phyloP scores from a whole-genome alignment of 2,329 filamentous ascomycete genomes.

The Fusarium sp. region DNA sequence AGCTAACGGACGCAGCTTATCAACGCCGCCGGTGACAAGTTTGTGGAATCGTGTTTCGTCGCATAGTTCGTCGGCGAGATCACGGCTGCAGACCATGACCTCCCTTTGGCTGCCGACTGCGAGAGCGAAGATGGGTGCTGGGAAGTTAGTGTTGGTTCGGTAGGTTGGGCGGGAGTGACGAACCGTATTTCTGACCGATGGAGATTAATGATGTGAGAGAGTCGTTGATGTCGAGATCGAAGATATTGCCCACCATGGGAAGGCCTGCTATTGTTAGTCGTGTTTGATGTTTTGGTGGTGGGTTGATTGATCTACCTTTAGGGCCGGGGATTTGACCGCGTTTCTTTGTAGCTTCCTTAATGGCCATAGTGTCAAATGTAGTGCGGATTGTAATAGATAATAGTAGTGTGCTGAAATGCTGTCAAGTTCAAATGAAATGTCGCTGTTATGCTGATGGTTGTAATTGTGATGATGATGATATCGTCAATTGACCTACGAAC shows the following conservation, averaged over 20 bases:
- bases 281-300: accelerated
- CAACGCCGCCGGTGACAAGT: conserved; percentile 60
- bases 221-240: conserved; percentile 1
- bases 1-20: conserved; percentile 67
- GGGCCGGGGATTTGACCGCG: conserved; percentile 2
- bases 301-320: background rate
- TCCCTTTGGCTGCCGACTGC: background rate
- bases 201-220: background rate
- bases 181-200: conserved; percentile 1
- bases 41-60: conserved; percentile 75
- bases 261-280: background rate
- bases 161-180: background rate
- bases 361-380: background rate
- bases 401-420: background rate
- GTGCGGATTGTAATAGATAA: no score
- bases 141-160: background rate
- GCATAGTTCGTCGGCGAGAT: conserved; percentile 67
- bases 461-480: background rate
- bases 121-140: background rate
- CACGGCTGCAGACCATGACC: background rate
- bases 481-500: background rate
- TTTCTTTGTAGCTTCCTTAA: background rate
- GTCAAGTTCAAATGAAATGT: background rate
- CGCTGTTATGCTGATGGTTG: background rate
- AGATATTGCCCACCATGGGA: background rate